These are phyloP conservation scores for Colletotrichum orchidophilum DNA, from an alignment of 2,329 filamentous ascomycete genomes.

Conservation along the genomic window DNA sequence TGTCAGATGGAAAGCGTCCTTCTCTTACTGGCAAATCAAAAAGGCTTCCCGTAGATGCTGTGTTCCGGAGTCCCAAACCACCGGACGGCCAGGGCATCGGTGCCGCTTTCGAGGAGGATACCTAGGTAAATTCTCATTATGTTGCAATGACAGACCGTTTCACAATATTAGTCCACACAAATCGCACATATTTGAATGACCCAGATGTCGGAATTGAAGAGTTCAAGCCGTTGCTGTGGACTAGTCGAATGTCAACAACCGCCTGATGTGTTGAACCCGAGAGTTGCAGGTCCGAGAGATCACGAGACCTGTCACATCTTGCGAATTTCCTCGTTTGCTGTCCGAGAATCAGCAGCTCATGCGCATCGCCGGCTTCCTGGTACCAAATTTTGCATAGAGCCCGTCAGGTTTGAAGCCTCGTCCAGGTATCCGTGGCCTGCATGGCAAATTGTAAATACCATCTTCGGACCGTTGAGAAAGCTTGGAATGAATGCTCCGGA, in stretches of 20 bases:
- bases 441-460: slow-evolving; percentile 19
- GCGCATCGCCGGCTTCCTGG: not conserved
- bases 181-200: not conserved
- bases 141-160: not conserved
- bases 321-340: not conserved
- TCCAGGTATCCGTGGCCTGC: not conserved
- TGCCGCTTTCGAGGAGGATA: not conserved
- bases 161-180: not conserved
- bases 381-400: not conserved
- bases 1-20: not conserved
- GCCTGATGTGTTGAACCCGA: not conserved
- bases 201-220: not conserved
- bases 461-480: slow-evolving; percentile 17
- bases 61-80: not conserved
- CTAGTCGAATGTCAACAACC: not conserved
- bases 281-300: slow-evolving; percentile 2
- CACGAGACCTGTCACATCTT: not conserved
- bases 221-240: not conserved
- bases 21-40: too few relatives aligned
- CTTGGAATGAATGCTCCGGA: slow-evolving; percentile 22
- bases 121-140: not conserved
- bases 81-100: not conserved
- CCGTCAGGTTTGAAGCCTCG: not conserved
- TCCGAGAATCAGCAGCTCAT: not conserved
- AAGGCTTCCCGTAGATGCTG: not conserved